Percentiles rank a stretch among this genome's conserved stretches.
phyloP scores from a whole-genome alignment of 345 rosid genomes.

The Populus alba region DNA sequence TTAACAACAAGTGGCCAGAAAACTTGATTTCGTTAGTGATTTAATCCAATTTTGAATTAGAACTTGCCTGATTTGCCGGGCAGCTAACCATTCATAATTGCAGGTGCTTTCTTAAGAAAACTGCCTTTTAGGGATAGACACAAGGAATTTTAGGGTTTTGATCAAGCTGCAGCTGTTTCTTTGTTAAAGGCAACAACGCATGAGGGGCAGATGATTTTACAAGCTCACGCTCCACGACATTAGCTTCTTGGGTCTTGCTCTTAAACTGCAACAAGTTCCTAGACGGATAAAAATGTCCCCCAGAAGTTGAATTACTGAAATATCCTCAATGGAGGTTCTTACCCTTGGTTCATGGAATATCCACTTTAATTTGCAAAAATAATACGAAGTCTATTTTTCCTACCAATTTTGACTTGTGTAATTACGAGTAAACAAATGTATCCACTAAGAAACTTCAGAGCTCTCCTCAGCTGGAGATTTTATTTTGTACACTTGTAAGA shows the following conservation, averaged over 20 bases:
- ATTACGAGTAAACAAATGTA: too few species aligned
- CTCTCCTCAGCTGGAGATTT: too few species aligned
- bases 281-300: constrained; percentile 36
- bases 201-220: neutral
- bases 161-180: constrained; percentile 1
- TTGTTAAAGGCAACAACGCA: constrained; percentile 15
- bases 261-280: constrained; percentile 66
- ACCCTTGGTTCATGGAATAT: neutral
- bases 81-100: neutral
- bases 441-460: too few species aligned
- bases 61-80: neutral
- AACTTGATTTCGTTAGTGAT: too few species aligned
- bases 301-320: constrained; percentile 13
- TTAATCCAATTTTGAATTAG: too few species aligned
- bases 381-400: neutral
- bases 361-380: neutral
- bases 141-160: constrained; percentile 32
- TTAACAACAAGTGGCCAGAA: too few species aligned
- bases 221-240: constrained; percentile 39
- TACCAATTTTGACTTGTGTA: neutral
- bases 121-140: neutral
- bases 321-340: constrained; percentile 5
- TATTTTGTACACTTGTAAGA: too few species aligned
- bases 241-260: constrained; percentile 57
- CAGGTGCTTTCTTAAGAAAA: neutral